phyloP scores from a whole-genome alignment of 2,329 filamentous ascomycete species.

The Cordyceps fumosorosea region DNA sequence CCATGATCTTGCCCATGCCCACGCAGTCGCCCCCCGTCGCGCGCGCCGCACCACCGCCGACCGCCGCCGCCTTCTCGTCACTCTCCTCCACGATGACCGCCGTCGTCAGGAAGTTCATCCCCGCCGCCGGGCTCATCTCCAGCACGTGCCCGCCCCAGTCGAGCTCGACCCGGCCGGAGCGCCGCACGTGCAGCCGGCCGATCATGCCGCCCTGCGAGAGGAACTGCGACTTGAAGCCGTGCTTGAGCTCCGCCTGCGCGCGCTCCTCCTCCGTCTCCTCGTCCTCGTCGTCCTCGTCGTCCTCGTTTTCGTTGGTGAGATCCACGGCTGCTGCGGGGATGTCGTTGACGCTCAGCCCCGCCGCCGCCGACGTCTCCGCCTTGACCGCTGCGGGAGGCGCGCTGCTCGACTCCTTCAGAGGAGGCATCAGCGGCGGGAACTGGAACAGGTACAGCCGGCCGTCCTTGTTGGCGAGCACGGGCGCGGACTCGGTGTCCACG shows the following conservation, averaged over 20 bases:
- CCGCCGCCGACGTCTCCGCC: conserved; percentile 32
- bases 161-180: conserved; percentile 56
- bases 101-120: conserved; percentile 50
- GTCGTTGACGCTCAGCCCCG: conserved; percentile 30
- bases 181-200: conserved; percentile 53
- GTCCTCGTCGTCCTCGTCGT: conserved; percentile 23
- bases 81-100: conserved; percentile 54
- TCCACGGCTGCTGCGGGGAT: conserved; percentile 32
- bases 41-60: conserved; percentile 17
- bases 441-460: conserved; percentile 59
- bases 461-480: conserved; percentile 35
- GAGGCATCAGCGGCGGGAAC: conserved; percentile 55
- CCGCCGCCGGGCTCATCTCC: conserved; percentile 44
- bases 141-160: conserved; percentile 55
- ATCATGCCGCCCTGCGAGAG: conserved; percentile 50
- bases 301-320: conserved; percentile 29
- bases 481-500: conserved; percentile 22
- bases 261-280: conserved; percentile 21
- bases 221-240: conserved; percentile 32
- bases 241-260: conserved; percentile 25
- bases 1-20: conserved; percentile 58
- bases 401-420: conserved; percentile 33
- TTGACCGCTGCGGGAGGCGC: conserved; percentile 30
- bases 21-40: conserved; percentile 39
- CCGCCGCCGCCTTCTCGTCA: conserved; percentile 42